Base-by-base conservation (phyloP, 2,329 filamentous ascomycete genomes). In the Akanthomyces dipterigenus region DNA sequence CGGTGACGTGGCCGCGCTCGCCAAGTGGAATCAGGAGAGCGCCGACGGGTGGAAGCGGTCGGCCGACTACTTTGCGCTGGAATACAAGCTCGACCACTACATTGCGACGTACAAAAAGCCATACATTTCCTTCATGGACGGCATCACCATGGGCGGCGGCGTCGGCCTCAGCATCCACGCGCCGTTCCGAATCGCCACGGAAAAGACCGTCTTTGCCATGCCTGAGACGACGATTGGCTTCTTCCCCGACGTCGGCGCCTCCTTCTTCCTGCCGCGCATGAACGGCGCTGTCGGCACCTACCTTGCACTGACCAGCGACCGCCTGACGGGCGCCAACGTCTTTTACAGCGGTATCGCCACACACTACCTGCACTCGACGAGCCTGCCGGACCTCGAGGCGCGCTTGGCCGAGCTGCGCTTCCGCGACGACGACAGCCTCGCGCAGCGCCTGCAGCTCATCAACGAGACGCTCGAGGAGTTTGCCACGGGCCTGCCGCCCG, bases 151-250 rank as follows among this genome's bases (percentile, higher is more conserved):
- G 95, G 95, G 95, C 61, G 95, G 95, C 61, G 95, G 95, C 66
- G 95, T 98, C 58, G 95, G 95, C 7, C 83, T 99, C 61, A 96
- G 90, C 74, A 85, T 96, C 57, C 96, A 99, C 76, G 93, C 95
- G 2, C 96, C 95, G 3, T 93, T 99, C 82, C 84, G 95, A 63
- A 96, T 99, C 71, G 95, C 95, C 42, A 99, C 95, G 3, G 95
- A 99, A 77, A 89, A 88, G 71, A 99, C 95, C 6, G 78, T 96
- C 53, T 98, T 99, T 70, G 93, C 96, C 67, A 99, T 99, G 95
- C 95, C 95, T 34, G 95, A 99, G 78, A 99, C 95, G 4, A 96
- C 87, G 9, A 99, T 99, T 71, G 95, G 95, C 43, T 97, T 98
- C 81, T 99, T 99, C 82, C 95, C 96, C 7, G 96, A 99, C 70